Conservation (phyloP, 306 rosid species). For the Inga laurina region DNA sequence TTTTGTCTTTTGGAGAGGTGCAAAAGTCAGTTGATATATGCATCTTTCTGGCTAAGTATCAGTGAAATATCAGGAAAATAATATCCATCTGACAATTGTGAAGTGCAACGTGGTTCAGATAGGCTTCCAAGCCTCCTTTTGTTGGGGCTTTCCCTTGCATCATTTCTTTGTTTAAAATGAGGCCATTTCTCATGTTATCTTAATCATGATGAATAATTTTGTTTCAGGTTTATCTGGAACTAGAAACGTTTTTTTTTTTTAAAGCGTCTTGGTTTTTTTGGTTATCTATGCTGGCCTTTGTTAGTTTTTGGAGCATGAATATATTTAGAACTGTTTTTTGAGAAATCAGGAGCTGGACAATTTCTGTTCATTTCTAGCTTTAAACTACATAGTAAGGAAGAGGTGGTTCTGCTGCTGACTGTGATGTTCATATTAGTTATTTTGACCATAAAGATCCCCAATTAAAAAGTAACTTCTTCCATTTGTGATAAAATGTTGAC, state of each 20-base stretch:
- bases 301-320: slow-evolving; percentile 2
- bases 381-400: background rate
- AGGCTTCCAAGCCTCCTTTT: slow-evolving; percentile 22
- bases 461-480: background rate
- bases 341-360: background rate
- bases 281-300: background rate
- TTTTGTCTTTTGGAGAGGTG: background rate
- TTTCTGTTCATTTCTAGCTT: slow-evolving; percentile 1
- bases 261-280: background rate
- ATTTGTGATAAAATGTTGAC: background rate
- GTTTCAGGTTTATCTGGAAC: slow-evolving; percentile 1
- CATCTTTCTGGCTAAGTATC: slow-evolving; percentile 5
- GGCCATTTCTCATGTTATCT: slow-evolving; percentile 2
- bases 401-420: background rate
- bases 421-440: background rate
- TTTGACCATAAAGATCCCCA: background rate
- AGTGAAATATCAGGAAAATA: slow-evolving; percentile 8
- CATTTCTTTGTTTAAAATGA: background rate
- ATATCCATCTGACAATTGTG: background rate
- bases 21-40: slow-evolving; percentile 21
- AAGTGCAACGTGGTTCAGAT: slow-evolving; percentile 4
- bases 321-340: background rate
- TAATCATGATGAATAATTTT: slow-evolving; percentile 1
- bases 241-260: background rate
- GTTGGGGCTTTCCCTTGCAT: slow-evolving; percentile 5